Percentiles rank a stretch among this genome's conserved stretches.
These are phyloP conservation scores for Claviceps pazoutovae DNA, from an alignment of 2,329 filamentous ascomycete species.

Conservation along the genomic window DNA sequence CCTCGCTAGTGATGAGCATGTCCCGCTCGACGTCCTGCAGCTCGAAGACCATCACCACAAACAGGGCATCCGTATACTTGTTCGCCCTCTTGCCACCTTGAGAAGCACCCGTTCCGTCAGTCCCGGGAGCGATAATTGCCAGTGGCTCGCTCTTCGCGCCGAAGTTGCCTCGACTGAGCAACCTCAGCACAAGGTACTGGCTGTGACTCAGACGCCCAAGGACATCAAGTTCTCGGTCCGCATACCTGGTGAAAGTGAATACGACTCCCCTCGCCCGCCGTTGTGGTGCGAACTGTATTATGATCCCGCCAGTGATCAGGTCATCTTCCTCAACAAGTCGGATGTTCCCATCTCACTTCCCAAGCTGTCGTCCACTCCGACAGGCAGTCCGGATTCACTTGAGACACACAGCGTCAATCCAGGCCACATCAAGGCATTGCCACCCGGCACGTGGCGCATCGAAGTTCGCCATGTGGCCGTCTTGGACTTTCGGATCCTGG, in stretches of 20 bases:
- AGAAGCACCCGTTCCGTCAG: slow-evolving; percentile 39
- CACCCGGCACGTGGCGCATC: slow-evolving; percentile 44
- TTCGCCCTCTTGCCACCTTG: slow-evolving; percentile 38
- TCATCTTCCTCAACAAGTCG: slow-evolving; percentile 42
- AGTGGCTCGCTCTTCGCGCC: slow-evolving; percentile 41
- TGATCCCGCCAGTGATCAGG: slow-evolving; percentile 43
- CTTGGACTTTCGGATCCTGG: slow-evolving; percentile 43
- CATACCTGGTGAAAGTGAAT: slow-evolving; percentile 34
- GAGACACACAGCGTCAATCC: slow-evolving; percentile 32
- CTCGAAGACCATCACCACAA: slow-evolving; percentile 38
- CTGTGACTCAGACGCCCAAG: slow-evolving; percentile 44
- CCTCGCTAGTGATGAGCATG: slow-evolving; percentile 24
- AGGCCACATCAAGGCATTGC: slow-evolving; percentile 30
- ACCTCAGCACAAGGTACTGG: slow-evolving; percentile 42
- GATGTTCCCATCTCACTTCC: slow-evolving; percentile 38
- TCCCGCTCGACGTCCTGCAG: slow-evolving; percentile 40
- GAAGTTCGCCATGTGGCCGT: slow-evolving; percentile 33
- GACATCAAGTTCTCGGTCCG: slow-evolving; percentile 47
- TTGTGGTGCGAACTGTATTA: slow-evolving; percentile 49
- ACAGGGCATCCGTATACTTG: slow-evolving; percentile 42
- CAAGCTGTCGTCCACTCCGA: slow-evolving; percentile 27
- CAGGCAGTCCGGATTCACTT: slow-evolving; percentile 25
- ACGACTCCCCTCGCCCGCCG: slow-evolving; percentile 29
- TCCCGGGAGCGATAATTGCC: slow-evolving; percentile 41
- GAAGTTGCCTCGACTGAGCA: slow-evolving; percentile 37